Evolutionary conservation across 2,329 filamentous ascomycete species (phyloP).

Genomic region (Pyrenochaeta sp.): DNA sequence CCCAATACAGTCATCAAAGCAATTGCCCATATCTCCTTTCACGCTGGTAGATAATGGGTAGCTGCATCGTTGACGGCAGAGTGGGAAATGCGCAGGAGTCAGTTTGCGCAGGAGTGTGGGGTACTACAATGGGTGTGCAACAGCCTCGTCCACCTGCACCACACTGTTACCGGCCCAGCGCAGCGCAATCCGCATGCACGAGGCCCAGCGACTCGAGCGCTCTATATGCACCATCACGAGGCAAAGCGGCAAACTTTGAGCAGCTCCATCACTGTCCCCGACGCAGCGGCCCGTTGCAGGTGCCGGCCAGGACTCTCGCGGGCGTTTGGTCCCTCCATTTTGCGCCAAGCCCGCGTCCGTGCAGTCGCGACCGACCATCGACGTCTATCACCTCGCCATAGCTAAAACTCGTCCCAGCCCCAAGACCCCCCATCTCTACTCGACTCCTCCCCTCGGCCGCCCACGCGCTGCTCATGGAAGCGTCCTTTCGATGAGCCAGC

Average conservation of each 20-base stretch:
- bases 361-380: conserved; percentile 8
- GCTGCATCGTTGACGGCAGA: no score
- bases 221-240: no score
- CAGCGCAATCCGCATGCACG: conserved; percentile 3
- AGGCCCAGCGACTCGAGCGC: no score
- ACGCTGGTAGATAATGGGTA: no score
- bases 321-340: conserved; percentile 13
- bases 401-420: conserved; percentile 26
- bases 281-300: background rate
- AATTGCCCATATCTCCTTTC: no score
- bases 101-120: no score
- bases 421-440: conserved; percentile 23
- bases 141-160: conserved; percentile 9
- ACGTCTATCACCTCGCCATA: conserved; percentile 26
- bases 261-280: no score
- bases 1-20: no score
- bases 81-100: no score
- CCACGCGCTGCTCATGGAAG: conserved; percentile 51
- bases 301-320: conserved; percentile 1
- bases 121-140: no score
- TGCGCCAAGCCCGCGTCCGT: conserved; percentile 3
- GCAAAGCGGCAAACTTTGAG: no score
- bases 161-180: conserved; percentile 8
- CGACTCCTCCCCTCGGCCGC: conserved; percentile 30
- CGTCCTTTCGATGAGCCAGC: conserved; percentile 58